Evolutionary conservation across 2,329 filamentous ascomycete species (phyloP), one percentile per base, ranked within the genome.

Genomic region (Metarhizium guizhouense): DNA sequence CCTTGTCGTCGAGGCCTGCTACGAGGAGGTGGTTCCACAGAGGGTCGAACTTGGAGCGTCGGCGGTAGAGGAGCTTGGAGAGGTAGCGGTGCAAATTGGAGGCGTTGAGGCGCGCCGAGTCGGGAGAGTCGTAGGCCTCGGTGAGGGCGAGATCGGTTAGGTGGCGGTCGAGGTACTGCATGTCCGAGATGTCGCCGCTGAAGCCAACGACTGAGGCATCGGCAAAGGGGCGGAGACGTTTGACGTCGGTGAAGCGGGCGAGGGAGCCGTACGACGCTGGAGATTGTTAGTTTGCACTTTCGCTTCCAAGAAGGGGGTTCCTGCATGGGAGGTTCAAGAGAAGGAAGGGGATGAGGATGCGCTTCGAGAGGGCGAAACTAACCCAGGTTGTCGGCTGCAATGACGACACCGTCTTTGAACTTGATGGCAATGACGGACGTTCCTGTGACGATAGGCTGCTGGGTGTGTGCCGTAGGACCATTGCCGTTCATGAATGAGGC

Each of bases 81-180:
- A 99, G 85, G 76, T 97, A 99, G 72, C 88, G 95, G 81, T 97
- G 93, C 62, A 99, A 84, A 76, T 96, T 96, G 72, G 89, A 88
- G 56, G 94, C 94, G 71, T 88, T 90, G 66, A 99, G 86, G 63
- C 76, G 74, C 29, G 68, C 63, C 55, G 64, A 59, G 58, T 68
- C 65, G 58, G 70, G 65, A 47, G 70, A 69, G 62, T 72, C 81
- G 79, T 99, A 97, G 69, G 90, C 87, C 79, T 97, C 92, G 71
- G 87, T 82, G 72, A 95, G 90, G 70, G 88, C 85, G 65, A 97
- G 87, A 60, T 89, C 87, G 68, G 82, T 86, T 64, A 99, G 86
- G 67, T 96, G 84, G 64, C 94, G 86, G 82, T 96, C 88, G 63
- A 99, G 85, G 78, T 95, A 95, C 79, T 99, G 94, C 94, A 99